Evolutionary conservation across 108 stramenopile genomes (phyloP), one percentile per base, ranked within the genome.

Genomic region (Conticribra weissflogii): DNA sequence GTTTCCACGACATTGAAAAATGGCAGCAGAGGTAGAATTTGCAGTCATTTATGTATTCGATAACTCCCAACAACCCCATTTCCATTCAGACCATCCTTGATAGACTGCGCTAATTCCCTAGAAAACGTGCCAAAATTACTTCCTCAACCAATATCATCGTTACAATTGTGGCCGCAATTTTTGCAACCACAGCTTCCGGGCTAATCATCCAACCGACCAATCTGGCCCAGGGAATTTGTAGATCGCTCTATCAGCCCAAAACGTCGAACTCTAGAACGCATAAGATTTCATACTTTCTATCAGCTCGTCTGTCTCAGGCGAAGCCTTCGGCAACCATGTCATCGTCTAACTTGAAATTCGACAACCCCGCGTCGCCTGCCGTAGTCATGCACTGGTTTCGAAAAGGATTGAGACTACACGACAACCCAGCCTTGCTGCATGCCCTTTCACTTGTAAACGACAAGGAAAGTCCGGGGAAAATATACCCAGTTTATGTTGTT

Each of bases 371-470:
- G 21, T 18, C 55, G 0, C 57, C 57, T 1, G 56, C 36, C 19
- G 59, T 77, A 0, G 45, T 53, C 2, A 87, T 94, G 66, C 87
- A 91, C 54, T 97, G 97, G 96, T 96, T 97, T 62, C 89, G 97
- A 12, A 98, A 98, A 69, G 91, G 90, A n/a, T 74, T 97, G 51
- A 74, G 97, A 29, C 65, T 98, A 24, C 93, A 95, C 73, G 98
- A 98, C 84, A 97, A 98, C 68, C 96, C 97, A 3, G 85, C 88
- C n/a, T 79, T 97, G 27, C 56, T 85, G 0, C 76, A 76, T 34
- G 83, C 89, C 16, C 65, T 78, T 3, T 72, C 71, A 1, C 71
- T 71, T 21, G 54, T 21, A n/a, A 61, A 58, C 3, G 59, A 21
- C 18, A 52, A 31, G 7, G 46, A 44, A n/a, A 34, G 67, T 22